phyloP scores from a whole-genome alignment of 371 early-diverging fungal species.

The Dinochytrium kinnereticum region DNA sequence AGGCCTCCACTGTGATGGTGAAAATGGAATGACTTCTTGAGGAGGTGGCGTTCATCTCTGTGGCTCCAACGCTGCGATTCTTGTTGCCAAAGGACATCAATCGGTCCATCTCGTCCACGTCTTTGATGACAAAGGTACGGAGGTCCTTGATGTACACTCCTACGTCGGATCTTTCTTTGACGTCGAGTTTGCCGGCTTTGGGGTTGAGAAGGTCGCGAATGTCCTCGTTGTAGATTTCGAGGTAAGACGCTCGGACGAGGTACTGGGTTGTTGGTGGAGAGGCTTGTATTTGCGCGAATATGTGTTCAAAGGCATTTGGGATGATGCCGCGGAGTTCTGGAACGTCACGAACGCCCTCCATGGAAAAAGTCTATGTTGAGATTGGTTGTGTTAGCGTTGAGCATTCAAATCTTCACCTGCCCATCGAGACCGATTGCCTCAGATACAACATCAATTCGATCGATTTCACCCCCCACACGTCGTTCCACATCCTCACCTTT shows the following conservation, averaged over 20 bases:
- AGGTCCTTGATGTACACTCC: constrained; percentile 68
- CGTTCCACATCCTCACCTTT: constrained; percentile 44
- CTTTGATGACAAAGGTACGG: constrained; percentile 54
- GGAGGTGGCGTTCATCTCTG: constrained; percentile 67
- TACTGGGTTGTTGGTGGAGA: constrained; percentile 44
- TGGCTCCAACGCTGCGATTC: constrained; percentile 65
- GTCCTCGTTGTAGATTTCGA: constrained; percentile 99
- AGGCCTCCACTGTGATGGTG: constrained; percentile 62
- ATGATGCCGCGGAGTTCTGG: constrained; percentile 82
- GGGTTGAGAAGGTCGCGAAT: constrained; percentile 83
- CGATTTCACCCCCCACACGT: too few relatives aligned
- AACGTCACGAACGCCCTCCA: constrained; percentile 58
- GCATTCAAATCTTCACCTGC: too few relatives aligned
- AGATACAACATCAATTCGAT: too few relatives aligned
- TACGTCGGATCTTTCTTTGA: constrained; percentile 60
- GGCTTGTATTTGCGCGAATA: constrained; percentile 70
- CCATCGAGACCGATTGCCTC: too few relatives aligned
- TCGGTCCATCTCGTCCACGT: constrained; percentile 61
- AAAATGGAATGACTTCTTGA: constrained; percentile 72
- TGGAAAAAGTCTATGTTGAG: constrained; percentile 61
- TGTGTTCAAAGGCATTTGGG: constrained; percentile 79
- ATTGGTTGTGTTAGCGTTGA: too few relatives aligned
- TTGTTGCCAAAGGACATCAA: constrained; percentile 62
- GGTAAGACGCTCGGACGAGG: constrained; percentile 59
- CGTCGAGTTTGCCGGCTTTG: constrained; percentile 53